Evolutionary conservation across 179 eudicot species (phyloP).

Genomic region (Monotropa hypopitys): DNA sequence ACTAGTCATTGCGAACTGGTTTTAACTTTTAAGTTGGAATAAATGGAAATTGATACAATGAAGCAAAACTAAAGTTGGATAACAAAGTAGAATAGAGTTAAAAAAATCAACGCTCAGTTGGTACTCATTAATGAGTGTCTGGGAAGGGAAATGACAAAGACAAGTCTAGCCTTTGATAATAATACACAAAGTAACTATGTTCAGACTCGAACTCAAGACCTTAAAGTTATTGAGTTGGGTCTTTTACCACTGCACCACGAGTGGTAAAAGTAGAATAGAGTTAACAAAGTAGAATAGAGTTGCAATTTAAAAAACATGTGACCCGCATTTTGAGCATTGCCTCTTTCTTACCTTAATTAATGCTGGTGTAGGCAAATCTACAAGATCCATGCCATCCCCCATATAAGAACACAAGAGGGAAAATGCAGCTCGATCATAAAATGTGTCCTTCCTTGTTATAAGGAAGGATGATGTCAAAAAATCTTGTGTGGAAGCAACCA

Average conservation of each 20-base stretch:
- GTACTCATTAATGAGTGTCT: too few species aligned
- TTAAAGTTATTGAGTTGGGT: too few species aligned
- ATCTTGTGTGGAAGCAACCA: conserved; percentile 98
- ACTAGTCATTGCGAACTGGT: not conserved
- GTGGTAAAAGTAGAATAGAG: too few species aligned
- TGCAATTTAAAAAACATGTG: not conserved
- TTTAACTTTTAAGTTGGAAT: not conserved
- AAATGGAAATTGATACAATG: not conserved
- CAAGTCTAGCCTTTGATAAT: too few species aligned
- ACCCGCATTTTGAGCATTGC: not conserved
- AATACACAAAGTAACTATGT: too few species aligned
- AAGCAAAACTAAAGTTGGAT: not conserved
- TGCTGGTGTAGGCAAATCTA: conserved; percentile 85
- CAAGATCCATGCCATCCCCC: conserved; percentile 86
- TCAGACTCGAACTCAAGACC: too few species aligned
- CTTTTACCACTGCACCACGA: too few species aligned
- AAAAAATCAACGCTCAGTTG: too few species aligned
- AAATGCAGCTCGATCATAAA: conserved; percentile 84
- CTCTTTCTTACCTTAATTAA: conserved; percentile 48
- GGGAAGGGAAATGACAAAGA: too few species aligned
- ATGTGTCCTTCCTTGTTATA: conserved; percentile 89
- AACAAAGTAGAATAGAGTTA: not conserved
- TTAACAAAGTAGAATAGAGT: not conserved
- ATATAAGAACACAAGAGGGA: conserved; percentile 74
- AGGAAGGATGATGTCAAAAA: conserved; percentile 84